phyloP scores from a whole-genome alignment of 2,329 filamentous ascomycete genomes.

The Aspergillus ruber region DNA sequence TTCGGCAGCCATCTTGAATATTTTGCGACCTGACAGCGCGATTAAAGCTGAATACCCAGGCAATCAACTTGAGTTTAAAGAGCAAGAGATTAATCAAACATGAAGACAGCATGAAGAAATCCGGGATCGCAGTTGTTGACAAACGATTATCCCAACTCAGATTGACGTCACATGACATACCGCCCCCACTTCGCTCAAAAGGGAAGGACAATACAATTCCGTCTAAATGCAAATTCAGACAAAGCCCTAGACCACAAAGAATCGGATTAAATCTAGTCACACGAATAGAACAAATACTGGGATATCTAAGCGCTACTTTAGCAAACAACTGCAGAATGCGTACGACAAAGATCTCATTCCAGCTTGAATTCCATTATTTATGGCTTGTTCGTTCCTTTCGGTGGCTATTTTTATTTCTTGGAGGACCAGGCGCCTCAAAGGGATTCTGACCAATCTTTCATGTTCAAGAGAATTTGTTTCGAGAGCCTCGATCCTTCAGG shows the following conservation, averaged over 20 bases:
- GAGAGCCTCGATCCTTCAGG: too few relatives aligned
- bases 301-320: too few relatives aligned
- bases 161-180: neutral
- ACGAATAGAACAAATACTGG: too few relatives aligned
- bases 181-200: too few relatives aligned
- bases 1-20: slow-evolving; percentile 28
- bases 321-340: neutral
- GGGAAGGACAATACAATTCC: too few relatives aligned
- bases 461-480: too few relatives aligned
- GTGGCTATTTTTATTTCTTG: neutral
- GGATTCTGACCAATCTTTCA: neutral
- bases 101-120: too few relatives aligned
- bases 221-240: too few relatives aligned
- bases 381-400: neutral
- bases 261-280: too few relatives aligned
- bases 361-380: neutral
- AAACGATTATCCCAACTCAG: neutral
- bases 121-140: neutral
- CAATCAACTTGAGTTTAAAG: neutral
- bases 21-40: neutral
- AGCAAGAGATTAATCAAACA: neutral
- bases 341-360: neutral
- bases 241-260: too few relatives aligned
- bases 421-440: neutral
- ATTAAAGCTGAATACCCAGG: neutral